Percentiles rank a stretch among this genome's conserved stretches.
Evolutionary conservation across 108 stramenopile genomes (phyloP).

Genomic region (Fragilaria crotonensis): DNA sequence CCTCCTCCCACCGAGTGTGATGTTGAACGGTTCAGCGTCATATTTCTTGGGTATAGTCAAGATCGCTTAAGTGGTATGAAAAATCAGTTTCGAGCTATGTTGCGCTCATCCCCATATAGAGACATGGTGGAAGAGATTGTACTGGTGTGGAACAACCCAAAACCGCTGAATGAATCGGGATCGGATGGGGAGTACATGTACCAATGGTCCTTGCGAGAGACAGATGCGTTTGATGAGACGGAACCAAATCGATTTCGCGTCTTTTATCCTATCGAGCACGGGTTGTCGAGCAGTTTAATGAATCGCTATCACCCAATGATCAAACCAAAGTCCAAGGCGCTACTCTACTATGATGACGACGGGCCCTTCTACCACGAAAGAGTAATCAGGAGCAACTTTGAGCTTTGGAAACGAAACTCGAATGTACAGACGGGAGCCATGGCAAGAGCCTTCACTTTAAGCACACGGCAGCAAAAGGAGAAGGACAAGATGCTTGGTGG

Average conservation of each 20-base stretch:
- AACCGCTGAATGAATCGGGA: conserved; percentile 28
- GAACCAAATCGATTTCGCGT: conserved; percentile 41
- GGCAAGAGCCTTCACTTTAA: conserved; percentile 52
- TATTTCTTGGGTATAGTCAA: conserved; percentile 58
- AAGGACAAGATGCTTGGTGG: conserved; percentile 22
- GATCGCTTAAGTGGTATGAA: conserved; percentile 34
- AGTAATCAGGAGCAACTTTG: conserved; percentile 65
- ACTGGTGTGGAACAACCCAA: conserved; percentile 80
- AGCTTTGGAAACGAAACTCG: conserved; percentile 84
- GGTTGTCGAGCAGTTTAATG: conserved; percentile 69
- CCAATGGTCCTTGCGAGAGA: neutral
- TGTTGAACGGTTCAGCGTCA: conserved; percentile 41
- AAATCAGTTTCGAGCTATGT: conserved; percentile 28
- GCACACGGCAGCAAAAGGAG: conserved; percentile 29
- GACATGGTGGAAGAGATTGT: conserved; percentile 50
- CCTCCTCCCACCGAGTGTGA: conserved; percentile 46
- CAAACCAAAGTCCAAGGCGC: conserved; percentile 64
- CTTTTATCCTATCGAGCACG: conserved; percentile 70
- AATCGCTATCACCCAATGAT: conserved; percentile 84
- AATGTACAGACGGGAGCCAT: conserved; percentile 81
- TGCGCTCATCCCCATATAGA: conserved; percentile 7
- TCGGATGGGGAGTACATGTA: conserved; percentile 3
- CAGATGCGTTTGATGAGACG: neutral
- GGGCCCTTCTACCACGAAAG: conserved; percentile 74
- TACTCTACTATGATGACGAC: conserved; percentile 88